phyloP scores from a whole-genome alignment of 805 yeast genomes.

The Saccharomycopsis oosterbeekiorum region DNA sequence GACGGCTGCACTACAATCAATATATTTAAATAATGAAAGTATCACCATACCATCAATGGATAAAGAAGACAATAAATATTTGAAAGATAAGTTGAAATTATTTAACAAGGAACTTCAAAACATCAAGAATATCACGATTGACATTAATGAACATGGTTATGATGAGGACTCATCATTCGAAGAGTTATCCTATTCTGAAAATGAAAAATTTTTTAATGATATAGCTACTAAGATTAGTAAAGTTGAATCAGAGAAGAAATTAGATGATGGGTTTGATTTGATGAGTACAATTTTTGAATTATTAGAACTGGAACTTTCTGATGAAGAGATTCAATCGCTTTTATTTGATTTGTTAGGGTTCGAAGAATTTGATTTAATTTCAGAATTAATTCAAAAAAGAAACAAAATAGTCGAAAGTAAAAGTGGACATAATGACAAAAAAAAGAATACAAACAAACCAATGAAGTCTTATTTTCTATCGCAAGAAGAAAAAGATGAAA shows the following conservation, averaged over 20 bases:
- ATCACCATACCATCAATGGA: conserved; percentile 25
- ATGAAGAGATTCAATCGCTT: conserved; percentile 57
- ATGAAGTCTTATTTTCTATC: conserved; percentile 30
- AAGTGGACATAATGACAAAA: neutral
- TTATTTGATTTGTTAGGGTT: conserved; percentile 77
- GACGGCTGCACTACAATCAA: conserved; percentile 36
- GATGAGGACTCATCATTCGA: neutral
- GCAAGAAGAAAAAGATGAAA: conserved; percentile 44
- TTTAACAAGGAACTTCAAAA: conserved; percentile 27
- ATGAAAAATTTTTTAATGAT: neutral
- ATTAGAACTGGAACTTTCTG: conserved; percentile 27
- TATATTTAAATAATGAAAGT: conserved; percentile 23
- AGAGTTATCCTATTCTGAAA: neutral
- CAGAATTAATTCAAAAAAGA: conserved; percentile 45
- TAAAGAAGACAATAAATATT: conserved; percentile 27
- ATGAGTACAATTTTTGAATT: conserved; percentile 25
- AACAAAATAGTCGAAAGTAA: conserved; percentile 23
- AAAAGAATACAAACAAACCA: conserved; percentile 18
- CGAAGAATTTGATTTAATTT: conserved; percentile 74
- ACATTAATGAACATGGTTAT: neutral
- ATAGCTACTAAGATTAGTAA: neutral
- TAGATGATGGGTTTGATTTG: conserved; percentile 16
- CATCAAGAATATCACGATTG: neutral
- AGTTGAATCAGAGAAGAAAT: neutral
- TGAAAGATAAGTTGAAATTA: conserved; percentile 31